These are phyloP conservation scores for Teratosphaeria gauchensis DNA, from an alignment of 2,329 filamentous ascomycete species.

Conservation along the genomic window DNA sequence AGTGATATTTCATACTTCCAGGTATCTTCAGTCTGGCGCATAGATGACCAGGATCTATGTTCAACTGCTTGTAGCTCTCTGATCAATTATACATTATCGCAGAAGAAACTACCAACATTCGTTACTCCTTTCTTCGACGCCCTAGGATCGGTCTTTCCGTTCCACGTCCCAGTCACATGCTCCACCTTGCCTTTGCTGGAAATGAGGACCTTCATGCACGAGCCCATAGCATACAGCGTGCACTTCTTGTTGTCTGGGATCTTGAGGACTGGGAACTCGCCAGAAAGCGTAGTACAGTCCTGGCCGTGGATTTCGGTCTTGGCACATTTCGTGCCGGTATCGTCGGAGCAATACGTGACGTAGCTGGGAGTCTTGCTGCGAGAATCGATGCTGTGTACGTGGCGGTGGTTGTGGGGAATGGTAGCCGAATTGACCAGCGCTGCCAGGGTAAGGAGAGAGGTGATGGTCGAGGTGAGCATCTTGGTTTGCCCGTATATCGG, in stretches of 20 bases:
- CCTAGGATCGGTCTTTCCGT: neutral
- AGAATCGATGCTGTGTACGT: neutral
- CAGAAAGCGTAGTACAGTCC: neutral
- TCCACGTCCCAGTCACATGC: neutral
- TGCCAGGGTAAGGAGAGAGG: neutral
- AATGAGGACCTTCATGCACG: neutral
- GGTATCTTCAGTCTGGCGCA: too few relatives aligned
- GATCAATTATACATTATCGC: neutral
- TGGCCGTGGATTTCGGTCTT: neutral
- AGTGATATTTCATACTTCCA: too few relatives aligned
- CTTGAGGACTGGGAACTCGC: neutral
- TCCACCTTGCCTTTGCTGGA: neutral
- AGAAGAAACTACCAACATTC: neutral
- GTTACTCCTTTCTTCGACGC: neutral
- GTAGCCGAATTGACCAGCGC: neutral
- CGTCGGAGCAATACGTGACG: neutral
- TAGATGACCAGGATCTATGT: neutral
- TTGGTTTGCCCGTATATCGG: neutral
- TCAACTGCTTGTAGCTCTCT: neutral
- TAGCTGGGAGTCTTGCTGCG: neutral
- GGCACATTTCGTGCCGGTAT: neutral
- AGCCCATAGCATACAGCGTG: neutral
- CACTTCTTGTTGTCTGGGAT: neutral
- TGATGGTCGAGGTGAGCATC: neutral
- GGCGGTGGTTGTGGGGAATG: neutral